Conservation (phyloP, 345 rosid genomes). For the Aquilaria malaccensis region DNA sequence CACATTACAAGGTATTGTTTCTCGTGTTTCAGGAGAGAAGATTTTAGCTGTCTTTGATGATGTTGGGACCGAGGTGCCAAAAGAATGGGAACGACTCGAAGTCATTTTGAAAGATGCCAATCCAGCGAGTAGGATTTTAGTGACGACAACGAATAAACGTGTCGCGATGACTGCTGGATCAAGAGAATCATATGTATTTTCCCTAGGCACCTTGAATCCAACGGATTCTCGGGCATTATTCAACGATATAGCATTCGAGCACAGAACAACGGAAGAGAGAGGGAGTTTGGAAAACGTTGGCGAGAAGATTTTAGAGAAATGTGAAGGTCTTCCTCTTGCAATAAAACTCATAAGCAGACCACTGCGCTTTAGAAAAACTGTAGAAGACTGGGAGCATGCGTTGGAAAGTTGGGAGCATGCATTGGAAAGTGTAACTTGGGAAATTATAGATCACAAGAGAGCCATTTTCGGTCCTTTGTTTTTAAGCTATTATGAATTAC, state of each 20-base stretch:
- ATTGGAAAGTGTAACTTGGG: conserved; percentile 8
- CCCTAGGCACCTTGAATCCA: not conserved
- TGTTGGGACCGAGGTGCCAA: conserved; percentile 16
- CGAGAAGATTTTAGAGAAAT: conserved; percentile 13
- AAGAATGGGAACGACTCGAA: conserved; percentile 9
- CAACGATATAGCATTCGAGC: conserved; percentile 6
- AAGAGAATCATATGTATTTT: not conserved
- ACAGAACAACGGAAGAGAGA: conserved; percentile 3
- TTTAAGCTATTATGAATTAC: not conserved
- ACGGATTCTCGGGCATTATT: conserved; percentile 14
- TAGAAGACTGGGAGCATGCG: not conserved
- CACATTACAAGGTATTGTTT: not conserved
- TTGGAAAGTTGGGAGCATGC: not conserved
- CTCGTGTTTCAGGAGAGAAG: not conserved
- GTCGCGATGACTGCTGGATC: conserved; percentile 7
- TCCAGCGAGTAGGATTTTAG: conserved; percentile 13
- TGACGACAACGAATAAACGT: conserved; percentile 13
- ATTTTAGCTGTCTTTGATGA: conserved; percentile 1
- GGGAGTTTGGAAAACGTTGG: conserved; percentile 2
- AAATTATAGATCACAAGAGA: conserved; percentile 7
- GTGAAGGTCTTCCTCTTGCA: conserved; percentile 14
- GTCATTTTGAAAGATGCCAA: conserved; percentile 5
- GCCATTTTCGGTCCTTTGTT: conserved; percentile 7
- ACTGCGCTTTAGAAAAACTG: conserved; percentile 13
- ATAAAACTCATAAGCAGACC: conserved; percentile 14